Base-by-base conservation (phyloP, 176 grass and related monocot species). In the Eragrostis nindensis region DNA sequence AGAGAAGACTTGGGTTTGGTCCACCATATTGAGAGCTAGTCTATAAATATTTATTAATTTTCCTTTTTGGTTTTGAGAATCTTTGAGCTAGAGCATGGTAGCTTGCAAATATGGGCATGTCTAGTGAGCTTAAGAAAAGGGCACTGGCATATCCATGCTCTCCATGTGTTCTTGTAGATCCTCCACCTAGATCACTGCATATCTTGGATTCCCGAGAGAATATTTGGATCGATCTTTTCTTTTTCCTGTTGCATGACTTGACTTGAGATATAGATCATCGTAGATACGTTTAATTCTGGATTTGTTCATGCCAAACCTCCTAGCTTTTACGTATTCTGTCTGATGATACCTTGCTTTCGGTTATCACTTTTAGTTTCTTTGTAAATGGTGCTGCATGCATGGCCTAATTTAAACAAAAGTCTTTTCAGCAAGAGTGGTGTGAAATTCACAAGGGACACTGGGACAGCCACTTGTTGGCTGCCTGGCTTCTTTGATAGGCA, bases 251-350 rank as follows among this genome's bases (percentile, higher is more conserved):
- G 63, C 72, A 32, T 42, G 87, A 89, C 82, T 86, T 82, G 72
- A 86, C 83, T 66, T n/a, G 18, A 77, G 82, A 29, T 30, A 16
- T 19, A 7, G 53, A 40, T 77, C 77, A 29, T 82, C 29, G 6
- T 12, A 49, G 56, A 22, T 72, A 66, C 72, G 78, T 44, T 66
- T 68, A 72, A 60, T 61, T 44, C 59, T 68, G 21, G 61, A 77
- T 89, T 66, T 82, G 14, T 86, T 73, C 73, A 59, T 82, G 78
- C 87, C 87, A 82, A 89, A 86, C 87, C 32, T 79, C 3, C 47
- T 73, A 43, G 78, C 73, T 73, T 89, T 89, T 72, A 53, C 70
- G 60, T 69, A 69, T 84, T 84, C 81, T 80, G 30, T 8, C 61
- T 17, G 45, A 55, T 24, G 65, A 76, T 71, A 70, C 77, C 71